Conservation (phyloP, 805 yeast species). For the Schizosaccharomyces pombe region ASM294v3 CU329670.1:5071001-5071500, state of each 20-base stretch:
- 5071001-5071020: too few relatives aligned
- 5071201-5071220: neutral
- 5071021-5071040: too few relatives aligned
- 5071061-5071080: too few relatives aligned
- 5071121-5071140: too few relatives aligned
- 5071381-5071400: neutral
- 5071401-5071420: neutral
- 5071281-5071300: neutral
- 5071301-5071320: neutral
- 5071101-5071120: too few relatives aligned
- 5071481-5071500: slow-evolving; percentile 1
- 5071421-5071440: neutral
- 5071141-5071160: too few relatives aligned
- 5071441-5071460: neutral
- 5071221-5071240: neutral
- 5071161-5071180: too few relatives aligned
- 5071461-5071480: slow-evolving; percentile 1
- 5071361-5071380: neutral
- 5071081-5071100: too few relatives aligned
- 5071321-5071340: neutral
- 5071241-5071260: neutral
- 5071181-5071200: too few relatives aligned
- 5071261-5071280: neutral
- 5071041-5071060: too few relatives aligned
- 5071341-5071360: neutral